Percentiles rank a stretch among this genome's conserved stretches.
phyloP scores from a whole-genome alignment of 2,329 filamentous ascomycete species.

The Xylaria sp. region DNA sequence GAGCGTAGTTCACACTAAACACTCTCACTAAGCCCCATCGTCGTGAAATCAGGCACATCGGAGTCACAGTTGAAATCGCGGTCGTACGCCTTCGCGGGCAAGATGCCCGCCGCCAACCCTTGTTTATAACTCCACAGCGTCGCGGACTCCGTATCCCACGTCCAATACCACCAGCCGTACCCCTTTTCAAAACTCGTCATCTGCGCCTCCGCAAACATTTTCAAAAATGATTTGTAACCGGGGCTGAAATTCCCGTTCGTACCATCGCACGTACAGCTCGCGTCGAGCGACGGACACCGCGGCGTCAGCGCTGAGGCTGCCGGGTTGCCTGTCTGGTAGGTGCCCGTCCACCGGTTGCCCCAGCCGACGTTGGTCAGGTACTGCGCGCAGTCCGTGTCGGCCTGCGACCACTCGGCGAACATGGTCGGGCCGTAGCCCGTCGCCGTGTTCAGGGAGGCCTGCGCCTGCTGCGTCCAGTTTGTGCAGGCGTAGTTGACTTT shows the following conservation, averaged over 20 bases:
- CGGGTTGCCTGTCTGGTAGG: constrained; percentile 62
- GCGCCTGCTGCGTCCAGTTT: constrained; percentile 77
- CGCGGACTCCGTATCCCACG: constrained; percentile 83
- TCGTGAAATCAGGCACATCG: constrained; percentile 50
- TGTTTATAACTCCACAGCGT: constrained; percentile 90
- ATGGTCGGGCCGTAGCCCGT: constrained; percentile 90
- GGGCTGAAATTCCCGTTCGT: constrained; percentile 72
- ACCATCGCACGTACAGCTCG: constrained; percentile 63
- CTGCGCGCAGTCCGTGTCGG: constrained; percentile 87
- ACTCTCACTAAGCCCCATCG: constrained; percentile 43
- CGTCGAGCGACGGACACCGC: constrained; percentile 64
- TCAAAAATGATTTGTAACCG: constrained; percentile 78
- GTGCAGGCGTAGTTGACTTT: constrained; percentile 85
- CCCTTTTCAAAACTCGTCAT: constrained; percentile 91
- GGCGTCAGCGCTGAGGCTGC: constrained; percentile 60
- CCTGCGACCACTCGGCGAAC: constrained; percentile 95
- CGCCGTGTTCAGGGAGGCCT: constrained; percentile 62
- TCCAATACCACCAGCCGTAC: constrained; percentile 99
- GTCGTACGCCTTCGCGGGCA: constrained; percentile 70
- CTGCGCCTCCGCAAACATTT: constrained; percentile 89
- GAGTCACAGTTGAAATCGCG: constrained; percentile 63
- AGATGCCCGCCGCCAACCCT: constrained; percentile 68
- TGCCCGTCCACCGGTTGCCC: constrained; percentile 90
- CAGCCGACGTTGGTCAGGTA: constrained; percentile 85
- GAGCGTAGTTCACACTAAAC: constrained; percentile 32